Base-by-base conservation (phyloP, 1,139 yeast genomes). In the Hansenula lynferdii region DNA sequence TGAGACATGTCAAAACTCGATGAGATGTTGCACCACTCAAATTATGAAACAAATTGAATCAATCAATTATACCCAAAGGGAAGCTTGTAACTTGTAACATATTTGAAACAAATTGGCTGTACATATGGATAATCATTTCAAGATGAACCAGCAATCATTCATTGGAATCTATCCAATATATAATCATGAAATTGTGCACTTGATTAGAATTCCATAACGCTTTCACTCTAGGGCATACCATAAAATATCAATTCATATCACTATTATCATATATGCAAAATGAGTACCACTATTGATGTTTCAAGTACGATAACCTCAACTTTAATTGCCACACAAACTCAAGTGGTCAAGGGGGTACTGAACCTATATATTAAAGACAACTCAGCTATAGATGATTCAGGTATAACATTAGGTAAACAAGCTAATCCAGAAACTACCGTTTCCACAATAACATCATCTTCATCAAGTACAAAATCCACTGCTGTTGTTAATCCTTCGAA, bases 271-370 rank as follows among this genome's bases (percentile, higher is more conserved):
- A n/a, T n/a, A n/a, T n/a, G n/a, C 14, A 8, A 3, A 3, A 47
- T 46, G 50, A 45, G 44, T 7, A 45, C 49, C 1, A 48, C 48
- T 4, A 12, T 38, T 6, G 42, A 39, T 15, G 10, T 28, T 1
- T 34, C 42, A 16, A 42, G 43, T 3, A 51, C 53, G 1, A 8
- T 44, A 11, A 47, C 49, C 2, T 39, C 49, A 1, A 12, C 38
- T 1, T 3, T 48, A 0, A 38, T 42, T 3, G 29, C 35, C 14
- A 46, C 47, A 8, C 41, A 42, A 20, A 49, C 53, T 5, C 49
- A 48, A 8, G 40, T 51, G 4, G 43, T 51, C 4, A 38, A 47
- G 30, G 55, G 53, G 3, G 29, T 52, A 5, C 27, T 49, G 14
- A 45, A 45, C 24, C 26, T 50, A 8, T 28, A 18, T 21, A 15